phyloP scores from a whole-genome alignment of 2,329 filamentous ascomycete genomes.

The Boeremia exigua region DNA sequence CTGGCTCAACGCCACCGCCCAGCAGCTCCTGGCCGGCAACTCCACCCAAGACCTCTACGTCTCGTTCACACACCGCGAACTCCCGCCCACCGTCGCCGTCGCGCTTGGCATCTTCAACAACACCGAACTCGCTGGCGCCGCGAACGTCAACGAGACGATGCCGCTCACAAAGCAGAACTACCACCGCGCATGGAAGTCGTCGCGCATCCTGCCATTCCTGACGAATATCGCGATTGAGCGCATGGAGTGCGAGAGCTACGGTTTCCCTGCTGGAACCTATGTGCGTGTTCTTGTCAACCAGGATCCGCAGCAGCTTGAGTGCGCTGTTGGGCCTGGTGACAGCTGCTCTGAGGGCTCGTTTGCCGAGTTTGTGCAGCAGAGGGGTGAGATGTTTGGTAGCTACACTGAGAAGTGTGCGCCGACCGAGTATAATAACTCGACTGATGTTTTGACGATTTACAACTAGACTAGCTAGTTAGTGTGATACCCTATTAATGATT shows the following conservation, averaged over 20 bases:
- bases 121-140: conserved; percentile 60
- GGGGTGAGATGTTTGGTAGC: conserved; percentile 53
- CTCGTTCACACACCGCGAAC: conserved; percentile 72
- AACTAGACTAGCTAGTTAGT: conserved; percentile 8
- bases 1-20: conserved; percentile 69
- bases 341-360: conserved; percentile 57
- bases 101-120: conserved; percentile 75
- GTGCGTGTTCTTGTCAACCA: conserved; percentile 60
- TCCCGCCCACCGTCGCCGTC: conserved; percentile 70
- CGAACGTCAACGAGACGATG: conserved; percentile 68
- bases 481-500: conserved; percentile 11
- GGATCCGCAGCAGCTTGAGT: conserved; percentile 57
- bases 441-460: conserved; percentile 48
- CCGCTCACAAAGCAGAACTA: conserved; percentile 68
- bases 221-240: conserved; percentile 71
- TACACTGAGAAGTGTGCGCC: conserved; percentile 53
- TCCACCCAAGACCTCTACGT: conserved; percentile 67
- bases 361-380: conserved; percentile 50
- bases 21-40: conserved; percentile 54
- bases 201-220: conserved; percentile 68
- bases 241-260: conserved; percentile 66
- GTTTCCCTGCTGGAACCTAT: conserved; percentile 59
- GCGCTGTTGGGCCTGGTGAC: conserved; percentile 58
- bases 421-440: conserved; percentile 51
- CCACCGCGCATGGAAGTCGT: conserved; percentile 67